Evolutionary conservation across 768 basidiomycete species (phyloP).

Genomic region (Mycena albidolilacea): DNA sequence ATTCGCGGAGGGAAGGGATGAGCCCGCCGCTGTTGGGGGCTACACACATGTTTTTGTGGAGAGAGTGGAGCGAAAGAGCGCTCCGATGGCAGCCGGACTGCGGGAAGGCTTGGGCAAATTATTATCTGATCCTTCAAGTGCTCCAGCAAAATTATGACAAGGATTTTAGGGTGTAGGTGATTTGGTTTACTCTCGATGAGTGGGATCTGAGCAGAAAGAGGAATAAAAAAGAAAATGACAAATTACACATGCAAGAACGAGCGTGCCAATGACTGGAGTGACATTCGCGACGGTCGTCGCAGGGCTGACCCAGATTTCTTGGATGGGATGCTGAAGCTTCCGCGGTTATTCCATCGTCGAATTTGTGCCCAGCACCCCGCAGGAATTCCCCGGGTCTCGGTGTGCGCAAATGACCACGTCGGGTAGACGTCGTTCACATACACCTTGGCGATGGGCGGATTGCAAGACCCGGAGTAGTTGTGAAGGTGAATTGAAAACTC

Average conservation of each 20-base stretch:
- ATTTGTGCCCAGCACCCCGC: slow-evolving; percentile 67
- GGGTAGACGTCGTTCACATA: slow-evolving; percentile 67
- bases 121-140: slow-evolving; percentile 12
- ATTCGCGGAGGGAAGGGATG: slow-evolving; percentile 65
- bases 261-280: slow-evolving; percentile 13
- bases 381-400: slow-evolving; percentile 48
- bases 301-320: slow-evolving; percentile 15
- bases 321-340: slow-evolving; percentile 59
- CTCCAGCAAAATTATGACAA: slow-evolving; percentile 40
- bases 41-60: slow-evolving; percentile 92
- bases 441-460: slow-evolving; percentile 65
- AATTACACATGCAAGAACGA: slow-evolving; percentile 11
- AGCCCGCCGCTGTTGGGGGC: slow-evolving; percentile 64
- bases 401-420: slow-evolving; percentile 69
- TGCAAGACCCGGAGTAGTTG: slow-evolving; percentile 70
- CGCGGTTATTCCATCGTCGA: slow-evolving; percentile 66
- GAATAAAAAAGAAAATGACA: neutral
- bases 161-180: no score
- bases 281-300: slow-evolving; percentile 17
- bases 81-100: slow-evolving; percentile 57
- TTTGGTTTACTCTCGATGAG: neutral
- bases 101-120: slow-evolving; percentile 65
- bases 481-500: slow-evolving; percentile 74
- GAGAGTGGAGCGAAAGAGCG: slow-evolving; percentile 69
- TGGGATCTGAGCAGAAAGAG: neutral